Percentiles rank a stretch among this genome's conserved stretches.
These are phyloP conservation scores for Fusarium solani-melongenae DNA, from an alignment of 2,329 filamentous ascomycete genomes.

Conservation along the genomic window DNA sequence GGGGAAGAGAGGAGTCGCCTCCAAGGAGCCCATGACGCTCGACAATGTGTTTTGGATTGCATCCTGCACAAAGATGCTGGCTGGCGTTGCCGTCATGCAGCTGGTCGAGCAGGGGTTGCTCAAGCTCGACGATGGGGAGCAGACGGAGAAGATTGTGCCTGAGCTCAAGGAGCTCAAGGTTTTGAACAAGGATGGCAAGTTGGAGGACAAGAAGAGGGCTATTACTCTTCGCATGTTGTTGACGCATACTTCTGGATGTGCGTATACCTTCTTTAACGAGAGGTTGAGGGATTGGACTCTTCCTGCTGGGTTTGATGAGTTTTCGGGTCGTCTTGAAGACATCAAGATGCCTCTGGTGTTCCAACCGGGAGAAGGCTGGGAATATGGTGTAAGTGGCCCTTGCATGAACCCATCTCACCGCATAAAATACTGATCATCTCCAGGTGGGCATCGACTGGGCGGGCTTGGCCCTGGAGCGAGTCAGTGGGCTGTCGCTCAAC, in stretches of 20 bases:
- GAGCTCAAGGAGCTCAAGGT: constrained; percentile 62
- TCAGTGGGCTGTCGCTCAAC: constrained; percentile 56
- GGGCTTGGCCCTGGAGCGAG: constrained; percentile 60
- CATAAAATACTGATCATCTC: neutral
- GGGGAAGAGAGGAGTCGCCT: constrained; percentile 57
- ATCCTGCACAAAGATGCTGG: constrained; percentile 67
- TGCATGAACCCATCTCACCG: neutral
- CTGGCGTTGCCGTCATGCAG: constrained; percentile 65
- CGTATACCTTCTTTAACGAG: constrained; percentile 66
- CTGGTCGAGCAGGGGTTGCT: constrained; percentile 64
- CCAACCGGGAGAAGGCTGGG: constrained; percentile 71
- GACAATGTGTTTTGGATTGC: constrained; percentile 72
- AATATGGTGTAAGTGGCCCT: constrained; percentile 63
- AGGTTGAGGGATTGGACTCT: constrained; percentile 58
- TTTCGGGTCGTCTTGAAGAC: constrained; percentile 63
- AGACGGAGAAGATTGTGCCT: constrained; percentile 59
- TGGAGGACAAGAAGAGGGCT: constrained; percentile 56
- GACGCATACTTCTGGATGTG: constrained; percentile 66
- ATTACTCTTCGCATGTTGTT: constrained; percentile 71
- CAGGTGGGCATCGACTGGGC: constrained; percentile 66
- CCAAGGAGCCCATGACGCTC: constrained; percentile 64
- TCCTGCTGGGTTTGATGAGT: constrained; percentile 67
- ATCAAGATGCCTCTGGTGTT: constrained; percentile 67
- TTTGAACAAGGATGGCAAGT: constrained; percentile 50
- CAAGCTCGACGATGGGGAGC: constrained; percentile 58